These are phyloP conservation scores for Ilex asprella DNA, from an alignment of 257 asterid genomes.

Conservation along the genomic window DNA sequence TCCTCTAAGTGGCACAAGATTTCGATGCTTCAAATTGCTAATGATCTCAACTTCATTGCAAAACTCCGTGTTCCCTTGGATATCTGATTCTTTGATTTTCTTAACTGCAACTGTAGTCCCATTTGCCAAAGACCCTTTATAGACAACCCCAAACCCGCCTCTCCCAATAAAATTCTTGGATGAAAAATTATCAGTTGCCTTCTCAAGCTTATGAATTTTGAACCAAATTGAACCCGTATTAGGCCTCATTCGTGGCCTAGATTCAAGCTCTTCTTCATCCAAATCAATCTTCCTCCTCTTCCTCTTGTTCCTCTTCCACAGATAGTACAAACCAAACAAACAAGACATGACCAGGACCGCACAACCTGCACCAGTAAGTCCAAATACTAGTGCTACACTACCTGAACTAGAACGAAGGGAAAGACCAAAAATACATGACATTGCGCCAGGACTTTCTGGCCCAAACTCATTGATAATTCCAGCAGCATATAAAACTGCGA, in stretches of 20 bases:
- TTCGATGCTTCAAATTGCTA: slow-evolving; percentile 81
- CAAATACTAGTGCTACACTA: slow-evolving; percentile 36
- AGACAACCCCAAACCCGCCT: slow-evolving; percentile 85
- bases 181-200: slow-evolving; percentile 61
- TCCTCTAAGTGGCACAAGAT: slow-evolving; percentile 81
- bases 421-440: slow-evolving; percentile 60
- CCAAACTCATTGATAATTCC: slow-evolving; percentile 66
- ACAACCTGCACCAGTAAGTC: slow-evolving; percentile 51
- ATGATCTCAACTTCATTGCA: slow-evolving; percentile 95
- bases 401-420: slow-evolving; percentile 24
- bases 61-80: slow-evolving; percentile 64
- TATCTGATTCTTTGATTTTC: slow-evolving; percentile 64
- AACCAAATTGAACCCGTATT: slow-evolving; percentile 60
- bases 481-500: slow-evolving; percentile 77
- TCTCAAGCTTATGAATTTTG: slow-evolving; percentile 63
- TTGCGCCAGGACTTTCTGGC: slow-evolving; percentile 59
- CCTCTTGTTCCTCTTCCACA: slow-evolving; percentile 52
- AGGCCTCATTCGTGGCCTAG: slow-evolving; percentile 58
- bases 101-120: slow-evolving; percentile 79
- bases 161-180: slow-evolving; percentile 66
- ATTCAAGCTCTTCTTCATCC: slow-evolving; percentile 35
- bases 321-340: slow-evolving; percentile 44
- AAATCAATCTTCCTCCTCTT: slow-evolving; percentile 17
- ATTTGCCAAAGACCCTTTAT: slow-evolving; percentile 58
- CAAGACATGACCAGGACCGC: slow-evolving; percentile 34